Evolutionary conservation across 2,329 filamentous ascomycete genomes (phyloP), one percentile per base, ranked within the genome.

Genomic region (Akanthomyces uredinophilus): DNA sequence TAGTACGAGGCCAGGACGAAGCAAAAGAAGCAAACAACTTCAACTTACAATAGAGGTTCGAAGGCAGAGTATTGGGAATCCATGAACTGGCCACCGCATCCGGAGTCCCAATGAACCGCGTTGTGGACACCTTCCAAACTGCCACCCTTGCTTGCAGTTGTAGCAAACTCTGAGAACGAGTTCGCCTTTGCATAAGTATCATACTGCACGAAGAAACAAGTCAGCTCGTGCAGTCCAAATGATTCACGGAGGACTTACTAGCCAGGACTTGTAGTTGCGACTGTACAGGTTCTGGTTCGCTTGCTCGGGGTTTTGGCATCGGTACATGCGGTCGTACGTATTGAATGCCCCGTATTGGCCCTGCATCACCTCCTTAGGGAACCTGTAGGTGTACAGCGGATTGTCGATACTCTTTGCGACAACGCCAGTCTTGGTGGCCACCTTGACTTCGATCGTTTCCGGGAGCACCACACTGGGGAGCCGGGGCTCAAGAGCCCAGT

Each of bases 361-460:
- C 55, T 70, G 67, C 37, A 78, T 60, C 22, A 72, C 75, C 51
- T 71, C 70, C 61, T 68, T 66, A 11, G 79, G 80, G 71, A 83
- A 86, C 2, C 65, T 71, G 70, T 80, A 87, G 61, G 75, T 78
- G 65, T 77, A 78, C 1, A 87, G 71, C 4, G 84, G 84, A 67
- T 87, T 87, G 35, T 71, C 70, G 35, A 84, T 73, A 7, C 68
- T 72, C 35, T 75, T 70, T 3, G 65, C 29, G 41, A 64, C 65
- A 18, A 75, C 57, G 16, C 64, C 66, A 37, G 67, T 65, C 60
- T 75, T 74, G 22, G 72, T 68, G 4, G 81, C 78, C 22, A 78
- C 72, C 24, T 74, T 75, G 63, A 83, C 69, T 5, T 64, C 72
- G 55, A 78, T 69, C 14, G 70, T 76, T 47, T 70, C 66, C 27